Base-by-base conservation (phyloP, 2,329 filamentous ascomycete species). In the Colletotrichum cordylinicola region DNA sequence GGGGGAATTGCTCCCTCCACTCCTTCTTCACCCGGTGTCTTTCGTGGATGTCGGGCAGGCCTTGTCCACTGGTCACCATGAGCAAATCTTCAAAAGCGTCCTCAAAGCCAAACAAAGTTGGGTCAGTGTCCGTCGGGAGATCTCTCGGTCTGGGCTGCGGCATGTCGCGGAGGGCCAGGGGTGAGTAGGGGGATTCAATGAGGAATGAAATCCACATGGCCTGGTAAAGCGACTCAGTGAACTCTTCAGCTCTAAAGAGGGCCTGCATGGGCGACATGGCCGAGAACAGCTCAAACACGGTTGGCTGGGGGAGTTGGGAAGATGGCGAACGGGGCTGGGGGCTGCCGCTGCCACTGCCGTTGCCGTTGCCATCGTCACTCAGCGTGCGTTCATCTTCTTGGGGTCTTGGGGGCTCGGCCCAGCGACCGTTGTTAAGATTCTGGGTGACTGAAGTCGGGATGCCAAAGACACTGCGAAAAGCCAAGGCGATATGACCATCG, bases 31-130 rank as follows among this genome's bases (percentile, higher is more conserved):
- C 83, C 39, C 84, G 79, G 70, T 84, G 81, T 60, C 82, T 82
- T 3, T 79, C 80, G 15, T 78, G 77, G 27, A 89, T 85, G 24
- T 87, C 83, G 6, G 85, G 83, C 24, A 91, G 81, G 4, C 82
- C 80, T 8, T 84, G 82, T 6, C 86, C 86, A 16, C 86, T 84
- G n/a, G 85, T 86, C 21, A 86, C 85, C n/a, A 84, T 83, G 15
- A 92, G 83, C 18, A 92, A 86, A 77, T 92, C 90, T 78, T 92
- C 90, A 76, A 91, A 91, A 62, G 90, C 90, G 77, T 91, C 90
- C 37, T 88, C 84, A 77, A 90, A 92, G 10, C 88, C 89, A 79
- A 90, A 90, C 39, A 84, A 79, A 52, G 79, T 80, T 15, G 82
- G 62, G 72, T 87, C 84, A 37, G 83, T 76, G 60, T 83, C 82